phyloP scores from a whole-genome alignment of 768 basidiomycete genomes.

The Albatrellus ellisii region DNA sequence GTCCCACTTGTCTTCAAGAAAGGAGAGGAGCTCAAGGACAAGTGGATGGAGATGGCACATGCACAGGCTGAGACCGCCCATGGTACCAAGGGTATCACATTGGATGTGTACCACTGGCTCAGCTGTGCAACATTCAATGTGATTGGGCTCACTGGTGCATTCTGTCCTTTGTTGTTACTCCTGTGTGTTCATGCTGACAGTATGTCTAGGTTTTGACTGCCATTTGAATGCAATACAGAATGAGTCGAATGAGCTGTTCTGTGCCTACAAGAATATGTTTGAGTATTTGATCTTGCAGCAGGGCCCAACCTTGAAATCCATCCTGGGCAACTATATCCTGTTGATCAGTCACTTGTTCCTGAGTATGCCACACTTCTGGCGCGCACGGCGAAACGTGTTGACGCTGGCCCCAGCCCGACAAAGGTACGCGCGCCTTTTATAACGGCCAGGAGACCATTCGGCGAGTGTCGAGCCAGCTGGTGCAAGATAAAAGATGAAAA shows the following conservation, averaged over 20 bases:
- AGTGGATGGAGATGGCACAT: conserved; percentile 38
- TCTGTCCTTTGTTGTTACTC: not conserved
- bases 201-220: conserved; percentile 60
- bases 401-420: conserved; percentile 41
- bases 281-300: conserved; percentile 53
- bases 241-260: conserved; percentile 62
- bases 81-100: conserved; percentile 18
- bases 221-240: conserved; percentile 71
- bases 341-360: conserved; percentile 33
- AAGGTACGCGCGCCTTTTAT: conserved; percentile 33
- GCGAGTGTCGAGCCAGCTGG: conserved; percentile 54
- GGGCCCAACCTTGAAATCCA: no score
- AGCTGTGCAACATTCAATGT: conserved; percentile 80
- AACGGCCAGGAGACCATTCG: conserved; percentile 48
- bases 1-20: conserved; percentile 59
- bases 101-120: conserved; percentile 73
- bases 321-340: conserved; percentile 26
- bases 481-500: conserved; percentile 67
- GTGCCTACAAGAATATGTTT: conserved; percentile 78
- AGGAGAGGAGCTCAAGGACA: conserved; percentile 42
- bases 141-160: conserved; percentile 71
- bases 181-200: not conserved
- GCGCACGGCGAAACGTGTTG: no score
- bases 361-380: no score
- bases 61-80: conserved; percentile 18